phyloP scores from a whole-genome alignment of 1,139 yeast genomes.

The Petasospora rhodanensis region DNA sequence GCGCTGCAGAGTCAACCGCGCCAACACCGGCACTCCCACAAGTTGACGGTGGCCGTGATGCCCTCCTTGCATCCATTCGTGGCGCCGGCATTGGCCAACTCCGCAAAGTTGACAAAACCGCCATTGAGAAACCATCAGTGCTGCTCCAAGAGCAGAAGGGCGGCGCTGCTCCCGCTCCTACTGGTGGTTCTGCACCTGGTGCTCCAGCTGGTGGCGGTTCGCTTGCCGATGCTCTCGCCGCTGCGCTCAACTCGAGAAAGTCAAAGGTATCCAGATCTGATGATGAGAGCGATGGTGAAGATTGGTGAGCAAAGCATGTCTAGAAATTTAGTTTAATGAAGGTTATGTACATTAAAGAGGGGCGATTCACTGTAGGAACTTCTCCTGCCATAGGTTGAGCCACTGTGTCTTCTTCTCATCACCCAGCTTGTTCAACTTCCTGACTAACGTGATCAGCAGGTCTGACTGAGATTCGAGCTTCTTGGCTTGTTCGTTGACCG shows the following conservation, averaged over 20 bases:
- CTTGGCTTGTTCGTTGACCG: conserved; percentile 3
- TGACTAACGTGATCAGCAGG: conserved; percentile 17
- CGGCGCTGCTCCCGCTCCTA: conserved; percentile 29
- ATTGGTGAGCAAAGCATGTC: conserved; percentile 55
- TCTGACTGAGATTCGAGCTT: conserved; percentile 15
- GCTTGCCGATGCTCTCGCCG: conserved; percentile 83
- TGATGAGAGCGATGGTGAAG: conserved; percentile 78
- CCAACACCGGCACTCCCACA: conserved; percentile 35
- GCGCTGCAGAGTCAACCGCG: conserved; percentile 31
- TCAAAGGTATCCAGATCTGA: conserved; percentile 79
- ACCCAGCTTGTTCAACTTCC: conserved; percentile 17
- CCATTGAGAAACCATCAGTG: conserved; percentile 73
- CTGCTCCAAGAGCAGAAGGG: conserved; percentile 70
- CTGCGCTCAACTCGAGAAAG: conserved; percentile 79
- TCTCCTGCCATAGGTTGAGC: conserved; percentile 22
- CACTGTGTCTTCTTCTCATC: conserved; percentile 23
- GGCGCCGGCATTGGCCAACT: conserved; percentile 67
- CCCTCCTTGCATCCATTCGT: conserved; percentile 81
- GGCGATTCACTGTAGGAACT: conserved; percentile 10
- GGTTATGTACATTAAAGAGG: neutral
- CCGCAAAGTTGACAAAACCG: conserved; percentile 76
- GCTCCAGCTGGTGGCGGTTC: conserved; percentile 39
- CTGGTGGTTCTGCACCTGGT: conserved; percentile 6
- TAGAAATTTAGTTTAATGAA: too few species aligned
- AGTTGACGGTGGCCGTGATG: conserved; percentile 64